Evolutionary conservation across 139 green algal species (phyloP).

Genomic region (Coccomyxa sp.): DNA sequence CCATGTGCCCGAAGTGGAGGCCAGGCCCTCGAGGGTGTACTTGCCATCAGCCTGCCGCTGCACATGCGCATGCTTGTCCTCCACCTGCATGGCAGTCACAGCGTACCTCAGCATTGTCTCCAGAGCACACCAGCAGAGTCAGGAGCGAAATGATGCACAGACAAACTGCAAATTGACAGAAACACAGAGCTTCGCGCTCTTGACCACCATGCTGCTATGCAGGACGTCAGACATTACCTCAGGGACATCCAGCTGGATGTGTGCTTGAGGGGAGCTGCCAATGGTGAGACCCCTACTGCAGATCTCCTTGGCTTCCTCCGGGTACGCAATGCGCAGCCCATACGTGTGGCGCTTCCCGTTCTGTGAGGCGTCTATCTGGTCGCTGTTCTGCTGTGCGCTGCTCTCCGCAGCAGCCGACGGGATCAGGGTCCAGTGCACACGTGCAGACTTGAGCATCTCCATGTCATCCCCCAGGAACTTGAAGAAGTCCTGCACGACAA

Average conservation of each 20-base stretch:
- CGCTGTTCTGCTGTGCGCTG: background rate
- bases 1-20: constrained; percentile 47
- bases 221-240: background rate
- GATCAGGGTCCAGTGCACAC: constrained; percentile 74
- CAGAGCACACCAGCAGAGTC: background rate
- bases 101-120: background rate
- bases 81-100: constrained; percentile 4
- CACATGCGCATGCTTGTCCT: constrained; percentile 28
- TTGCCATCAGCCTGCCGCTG: constrained; percentile 43
- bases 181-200: background rate
- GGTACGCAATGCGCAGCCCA: constrained; percentile 6
- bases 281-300: constrained; percentile 5
- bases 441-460: constrained; percentile 47
- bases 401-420: constrained; percentile 22
- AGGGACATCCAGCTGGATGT: constrained; percentile 16
- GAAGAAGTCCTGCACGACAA: constrained; percentile 31
- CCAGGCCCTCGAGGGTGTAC: background rate
- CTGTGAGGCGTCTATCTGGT: background rate
- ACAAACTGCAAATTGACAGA: background rate
- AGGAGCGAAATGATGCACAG: background rate
- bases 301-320: constrained; percentile 19
- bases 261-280: constrained; percentile 6
- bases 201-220: background rate
- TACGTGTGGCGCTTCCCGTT: background rate
- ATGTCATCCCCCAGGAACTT: constrained; percentile 68